Conservation (phyloP, 805 yeast species). For the Teunomyces atbi region DNA sequence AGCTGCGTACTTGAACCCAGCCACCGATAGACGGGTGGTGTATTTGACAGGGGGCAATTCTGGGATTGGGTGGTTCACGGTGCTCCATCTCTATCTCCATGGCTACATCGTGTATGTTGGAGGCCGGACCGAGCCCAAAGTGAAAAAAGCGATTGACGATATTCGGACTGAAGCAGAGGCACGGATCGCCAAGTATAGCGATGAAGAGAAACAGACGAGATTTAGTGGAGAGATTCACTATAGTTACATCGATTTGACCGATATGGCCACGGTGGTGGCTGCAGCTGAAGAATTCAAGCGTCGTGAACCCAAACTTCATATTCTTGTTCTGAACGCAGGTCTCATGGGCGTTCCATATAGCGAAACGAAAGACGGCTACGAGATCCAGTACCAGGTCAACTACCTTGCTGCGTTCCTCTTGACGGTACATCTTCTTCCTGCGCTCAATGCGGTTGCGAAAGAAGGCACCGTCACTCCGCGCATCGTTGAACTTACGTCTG, state of each 20-base stretch:
- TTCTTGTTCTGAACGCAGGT: constrained; percentile 42
- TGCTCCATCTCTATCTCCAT: constrained; percentile 37
- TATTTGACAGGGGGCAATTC: constrained; percentile 41
- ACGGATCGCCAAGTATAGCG: constrained; percentile 11
- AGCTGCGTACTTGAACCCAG: constrained; percentile 30
- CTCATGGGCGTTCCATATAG: constrained; percentile 39
- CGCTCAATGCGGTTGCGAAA: constrained; percentile 18
- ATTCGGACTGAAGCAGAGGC: constrained; percentile 31
- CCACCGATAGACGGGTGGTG: constrained; percentile 25
- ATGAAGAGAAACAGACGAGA: background rate
- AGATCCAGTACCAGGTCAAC: constrained; percentile 43
- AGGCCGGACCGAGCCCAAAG: constrained; percentile 34
- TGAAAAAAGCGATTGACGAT: constrained; percentile 30
- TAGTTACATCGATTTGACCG: constrained; percentile 56
- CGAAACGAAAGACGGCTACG: constrained; percentile 35
- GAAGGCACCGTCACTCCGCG: constrained; percentile 23
- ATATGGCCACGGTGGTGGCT: constrained; percentile 21
- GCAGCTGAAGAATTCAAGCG: constrained; percentile 25
- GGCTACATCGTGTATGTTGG: constrained; percentile 38
- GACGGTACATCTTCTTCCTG: constrained; percentile 28
- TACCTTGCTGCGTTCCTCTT: constrained; percentile 34
- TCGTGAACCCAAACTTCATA: constrained; percentile 27
- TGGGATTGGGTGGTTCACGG: constrained; percentile 43
- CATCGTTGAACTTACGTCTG: constrained; percentile 29
- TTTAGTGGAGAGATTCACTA: constrained; percentile 50